These are phyloP conservation scores for Roridomyces roridus DNA, from an alignment of 768 basidiomycete species.

Conservation along the genomic window DNA sequence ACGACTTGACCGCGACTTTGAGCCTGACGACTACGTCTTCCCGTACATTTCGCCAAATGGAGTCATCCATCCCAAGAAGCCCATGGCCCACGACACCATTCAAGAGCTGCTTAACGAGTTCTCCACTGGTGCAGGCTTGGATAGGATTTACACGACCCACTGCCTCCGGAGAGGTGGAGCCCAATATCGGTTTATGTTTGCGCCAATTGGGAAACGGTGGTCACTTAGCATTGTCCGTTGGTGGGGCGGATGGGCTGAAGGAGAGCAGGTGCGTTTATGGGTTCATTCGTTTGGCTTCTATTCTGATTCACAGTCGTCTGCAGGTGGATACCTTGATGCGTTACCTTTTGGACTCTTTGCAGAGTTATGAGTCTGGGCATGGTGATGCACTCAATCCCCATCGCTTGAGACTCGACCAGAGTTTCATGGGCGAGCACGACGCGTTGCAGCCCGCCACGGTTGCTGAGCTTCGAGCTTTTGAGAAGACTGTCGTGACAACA, in stretches of 20 bases:
- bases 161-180: conserved; percentile 42
- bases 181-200: conserved; percentile 46
- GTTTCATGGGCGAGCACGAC: conserved; percentile 35
- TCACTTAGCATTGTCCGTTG: conserved; percentile 38
- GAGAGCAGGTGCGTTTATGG: conserved; percentile 42
- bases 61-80: conserved; percentile 26
- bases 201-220: conserved; percentile 42
- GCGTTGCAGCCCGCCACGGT: not conserved
- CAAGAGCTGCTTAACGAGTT: conserved; percentile 37
- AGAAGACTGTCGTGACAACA: not conserved
- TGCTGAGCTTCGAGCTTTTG: not conserved
- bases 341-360: conserved; percentile 41
- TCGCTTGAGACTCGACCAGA: conserved; percentile 21
- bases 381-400: conserved; percentile 34
- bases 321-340: conserved; percentile 41
- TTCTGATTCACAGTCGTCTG: not conserved
- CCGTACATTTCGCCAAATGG: conserved; percentile 36
- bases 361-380: conserved; percentile 37
- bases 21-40: conserved; percentile 40
- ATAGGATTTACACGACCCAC: conserved; percentile 37
- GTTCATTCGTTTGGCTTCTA: conserved; percentile 8
- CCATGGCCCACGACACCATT: conserved; percentile 34
- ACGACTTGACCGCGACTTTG: conserved; percentile 26
- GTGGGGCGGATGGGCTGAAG: too few species aligned
- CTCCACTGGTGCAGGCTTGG: conserved; percentile 27